phyloP scores from a whole-genome alignment of 106 monocot genomes.

The Dactylorhiza incarnata region DNA sequence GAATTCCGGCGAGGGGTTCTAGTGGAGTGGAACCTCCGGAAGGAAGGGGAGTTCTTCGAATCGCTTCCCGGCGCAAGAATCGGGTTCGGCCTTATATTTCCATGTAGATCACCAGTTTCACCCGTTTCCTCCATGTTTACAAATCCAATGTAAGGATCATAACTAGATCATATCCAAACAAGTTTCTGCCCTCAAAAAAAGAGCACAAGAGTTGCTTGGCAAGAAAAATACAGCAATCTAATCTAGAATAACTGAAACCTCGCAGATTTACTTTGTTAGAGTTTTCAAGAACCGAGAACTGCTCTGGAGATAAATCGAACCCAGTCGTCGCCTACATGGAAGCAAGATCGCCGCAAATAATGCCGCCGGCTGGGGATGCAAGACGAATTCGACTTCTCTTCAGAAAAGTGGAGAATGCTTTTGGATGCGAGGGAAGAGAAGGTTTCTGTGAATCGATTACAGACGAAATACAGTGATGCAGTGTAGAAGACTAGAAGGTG shows the following conservation, averaged over 20 bases:
- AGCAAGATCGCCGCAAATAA: not conserved
- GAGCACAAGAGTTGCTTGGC: not conserved
- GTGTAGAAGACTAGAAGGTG: too few species aligned
- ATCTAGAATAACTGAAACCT: not conserved
- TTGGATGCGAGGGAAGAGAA: not conserved
- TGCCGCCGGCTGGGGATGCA: not conserved
- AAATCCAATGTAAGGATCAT: not conserved
- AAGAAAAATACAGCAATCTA: not conserved
- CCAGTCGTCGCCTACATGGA: not conserved
- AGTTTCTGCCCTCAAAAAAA: not conserved
- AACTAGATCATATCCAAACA: too few species aligned
- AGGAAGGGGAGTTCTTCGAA: conserved; percentile 52
- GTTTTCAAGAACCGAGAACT: conserved; percentile 7
- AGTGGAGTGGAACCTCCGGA: conserved; percentile 27
- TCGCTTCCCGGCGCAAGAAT: conserved; percentile 21
- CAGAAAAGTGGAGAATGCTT: not conserved
- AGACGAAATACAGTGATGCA: too few species aligned
- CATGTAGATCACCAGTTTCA: conserved; percentile 26
- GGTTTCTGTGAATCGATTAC: not conserved
- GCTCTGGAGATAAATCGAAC: not conserved
- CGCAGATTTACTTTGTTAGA: not conserved
- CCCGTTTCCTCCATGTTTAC: conserved; percentile 43
- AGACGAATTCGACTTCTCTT: not conserved
- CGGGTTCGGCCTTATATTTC: conserved; percentile 27
- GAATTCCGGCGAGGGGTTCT: conserved; percentile 54